These are phyloP conservation scores for Coniochaeta prunicola DNA, from an alignment of 2,329 filamentous ascomycete genomes.

Conservation along the genomic window DNA sequence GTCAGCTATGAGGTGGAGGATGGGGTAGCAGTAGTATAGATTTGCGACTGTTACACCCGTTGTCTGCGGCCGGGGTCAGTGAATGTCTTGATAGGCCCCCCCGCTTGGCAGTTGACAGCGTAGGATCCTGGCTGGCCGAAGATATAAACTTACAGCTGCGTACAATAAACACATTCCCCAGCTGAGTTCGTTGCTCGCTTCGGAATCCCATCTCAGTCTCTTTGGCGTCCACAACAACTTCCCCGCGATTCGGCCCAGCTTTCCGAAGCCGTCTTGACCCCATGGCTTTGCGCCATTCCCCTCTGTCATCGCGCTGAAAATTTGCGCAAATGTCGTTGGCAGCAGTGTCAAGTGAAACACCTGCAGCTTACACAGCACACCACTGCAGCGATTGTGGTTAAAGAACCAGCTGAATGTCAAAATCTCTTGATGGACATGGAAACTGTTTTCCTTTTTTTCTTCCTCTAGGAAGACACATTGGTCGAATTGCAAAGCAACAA, in stretches of 20 bases:
- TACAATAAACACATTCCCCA: background rate
- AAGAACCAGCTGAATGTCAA: background rate
- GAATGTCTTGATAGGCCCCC: background rate
- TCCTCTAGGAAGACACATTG: background rate
- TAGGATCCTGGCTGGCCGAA: background rate
- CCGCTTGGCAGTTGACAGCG: background rate
- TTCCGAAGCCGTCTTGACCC: background rate
- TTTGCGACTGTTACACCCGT: constrained; percentile 59
- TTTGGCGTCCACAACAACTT: background rate
- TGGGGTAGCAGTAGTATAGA: constrained; percentile 70
- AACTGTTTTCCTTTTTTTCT: background rate
- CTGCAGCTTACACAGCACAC: too few species aligned
- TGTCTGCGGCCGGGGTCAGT: background rate
- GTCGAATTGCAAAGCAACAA: background rate
- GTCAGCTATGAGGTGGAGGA: constrained; percentile 62
- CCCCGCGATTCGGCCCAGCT: background rate
- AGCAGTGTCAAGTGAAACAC: background rate
- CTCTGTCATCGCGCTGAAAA: background rate
- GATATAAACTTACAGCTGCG: background rate
- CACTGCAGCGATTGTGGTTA: background rate
- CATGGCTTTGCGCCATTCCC: background rate
- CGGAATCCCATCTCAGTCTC: background rate
- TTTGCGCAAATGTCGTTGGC: background rate
- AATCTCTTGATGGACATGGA: background rate
- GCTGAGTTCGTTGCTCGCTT: background rate